Base-by-base conservation (phyloP, 1,284 basidiomycete genomes). In the Pseudozyma flocculosa region DNA sequence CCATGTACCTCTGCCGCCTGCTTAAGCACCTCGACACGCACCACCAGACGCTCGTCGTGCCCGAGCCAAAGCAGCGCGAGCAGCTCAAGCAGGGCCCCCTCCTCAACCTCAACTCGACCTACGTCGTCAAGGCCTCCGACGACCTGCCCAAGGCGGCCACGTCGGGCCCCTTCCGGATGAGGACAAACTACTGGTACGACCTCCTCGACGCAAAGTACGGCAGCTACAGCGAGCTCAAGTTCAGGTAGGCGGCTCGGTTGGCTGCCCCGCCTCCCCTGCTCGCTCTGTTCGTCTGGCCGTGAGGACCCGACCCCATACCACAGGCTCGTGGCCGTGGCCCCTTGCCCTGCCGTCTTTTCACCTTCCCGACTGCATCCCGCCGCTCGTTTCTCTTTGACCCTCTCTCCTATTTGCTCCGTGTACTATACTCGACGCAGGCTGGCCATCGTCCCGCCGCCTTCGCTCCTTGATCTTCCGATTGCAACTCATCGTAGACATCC, bases 51-150 rank as follows among this genome's bases (percentile, higher is more conserved):
- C 29, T 43, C 29, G 56, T 45, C 4, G 42, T 55, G 5, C 65
- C 65, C 22, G 37, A 53, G 30, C 49, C 61, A 3, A 10, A 32
- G 11, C 47, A 53, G 45, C 43, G 52, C 21, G 47, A 46, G 9
- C 10, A 50, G 54, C 40, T 65, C 26, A 41, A 40, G n/a, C 58
- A 47, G 18, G 48, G 49, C 14, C 58, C 72, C 1, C 48, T 76
- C 56, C 59, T 76, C 50, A 62, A 72, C 44, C 64, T 78, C 49
- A 66, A 50, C 45, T 76, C 76, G 45, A 73, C 70, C 14, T 78
- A 78, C 45, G 58, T 78, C 18, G 52, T 68, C 39, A 60, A 70
- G 53, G 75, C 72, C 7, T 45, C 60, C 43, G 45, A 47, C 5
- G 43, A 58, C 8, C 45, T 78, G 45, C 76, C 76, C 38, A 73